Base-by-base conservation (phyloP, 768 basidiomycete genomes). In the Mycena pura region DNA sequence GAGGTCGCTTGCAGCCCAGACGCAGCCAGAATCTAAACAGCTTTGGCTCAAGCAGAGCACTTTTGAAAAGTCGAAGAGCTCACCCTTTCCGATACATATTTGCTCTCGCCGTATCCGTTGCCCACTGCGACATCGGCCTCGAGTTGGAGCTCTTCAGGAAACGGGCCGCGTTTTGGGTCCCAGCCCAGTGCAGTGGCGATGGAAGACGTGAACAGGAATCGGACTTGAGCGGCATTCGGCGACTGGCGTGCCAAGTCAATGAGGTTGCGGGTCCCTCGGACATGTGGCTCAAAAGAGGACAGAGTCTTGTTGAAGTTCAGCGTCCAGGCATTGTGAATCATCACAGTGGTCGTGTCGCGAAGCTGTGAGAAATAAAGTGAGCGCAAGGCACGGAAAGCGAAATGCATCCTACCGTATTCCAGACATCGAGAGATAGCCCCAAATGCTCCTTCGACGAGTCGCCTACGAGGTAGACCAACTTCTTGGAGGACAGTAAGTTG, bases 291-390 rank as follows among this genome's bases (percentile, higher is more conserved):
- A 39, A 82, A 80, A 1, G 83, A 79, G 5, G 76, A 72, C 5
- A 84, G 65, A 0, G 74, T 59, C 22, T 78, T 28, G 57, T 82
- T 84, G 66, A 83, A 83, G 41, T 84, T 77, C n/a, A 84, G 67
- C 22, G 68, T 74, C 82, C 82, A 84, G 3, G 81, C 82, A 46
- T 76, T 79, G 52, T 83, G 81, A 11, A 82, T 74, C 58, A 84
- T 76, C 14, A 62, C 53, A 0, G 73, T 80, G 6, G 78, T 68
- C 6, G 65, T 67, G 19, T 65, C 57, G 14, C 69, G 66, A 10
- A 80, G 62, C 73, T 77, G 44, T 3, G 21, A 4, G 32, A 8
- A 45, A 27, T 19, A 1, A 51, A 45, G 49, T 15, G 3, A 28
- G 22, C 17, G 36, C 22, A 31, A n/a, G 39, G 27, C 21, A 25